These are phyloP conservation scores for Monilinia aucupariae DNA, from an alignment of 2,329 filamentous ascomycete genomes.

Conservation along the genomic window DNA sequence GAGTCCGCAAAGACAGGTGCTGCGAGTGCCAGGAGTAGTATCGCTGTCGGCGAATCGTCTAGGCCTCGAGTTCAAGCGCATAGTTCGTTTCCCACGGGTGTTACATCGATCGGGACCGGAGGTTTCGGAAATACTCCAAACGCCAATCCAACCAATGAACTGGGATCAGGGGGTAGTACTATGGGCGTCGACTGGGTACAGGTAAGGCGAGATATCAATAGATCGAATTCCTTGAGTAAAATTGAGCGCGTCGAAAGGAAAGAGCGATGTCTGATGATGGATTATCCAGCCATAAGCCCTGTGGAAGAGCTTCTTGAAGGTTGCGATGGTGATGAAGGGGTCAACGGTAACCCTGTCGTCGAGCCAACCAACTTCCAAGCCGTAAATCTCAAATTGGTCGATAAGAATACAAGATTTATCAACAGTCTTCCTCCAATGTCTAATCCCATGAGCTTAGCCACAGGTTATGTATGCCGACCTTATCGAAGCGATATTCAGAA, in stretches of 20 bases:
- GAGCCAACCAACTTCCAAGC: slow-evolving; percentile 76
- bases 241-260: slow-evolving; percentile 80
- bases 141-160: slow-evolving; percentile 57
- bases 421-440: slow-evolving; percentile 75
- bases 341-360: slow-evolving; percentile 75
- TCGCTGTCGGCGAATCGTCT: slow-evolving; percentile 56
- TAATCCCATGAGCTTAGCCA: slow-evolving; percentile 75
- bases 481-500: slow-evolving; percentile 93
- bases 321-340: slow-evolving; percentile 83
- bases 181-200: slow-evolving; percentile 85
- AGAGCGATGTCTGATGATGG: slow-evolving; percentile 91
- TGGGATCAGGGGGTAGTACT: slow-evolving; percentile 53
- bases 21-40: slow-evolving; percentile 79
- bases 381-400: slow-evolving; percentile 79
- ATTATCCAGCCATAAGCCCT: slow-evolving; percentile 80
- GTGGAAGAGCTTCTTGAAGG: slow-evolving; percentile 83
- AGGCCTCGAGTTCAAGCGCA: slow-evolving; percentile 34
- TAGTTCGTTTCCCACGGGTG: slow-evolving; percentile 25
- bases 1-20: slow-evolving; percentile 92
- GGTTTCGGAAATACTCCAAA: slow-evolving; percentile 38
- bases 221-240: slow-evolving; percentile 85
- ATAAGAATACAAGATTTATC: slow-evolving; percentile 92
- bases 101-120: slow-evolving; percentile 48
- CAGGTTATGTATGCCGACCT: slow-evolving; percentile 87
- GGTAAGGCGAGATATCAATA: slow-evolving; percentile 88